Percentiles rank a stretch among this genome's conserved stretches.
phyloP scores from a whole-genome alignment of 805 yeast species.

The Candida pini region DNA sequence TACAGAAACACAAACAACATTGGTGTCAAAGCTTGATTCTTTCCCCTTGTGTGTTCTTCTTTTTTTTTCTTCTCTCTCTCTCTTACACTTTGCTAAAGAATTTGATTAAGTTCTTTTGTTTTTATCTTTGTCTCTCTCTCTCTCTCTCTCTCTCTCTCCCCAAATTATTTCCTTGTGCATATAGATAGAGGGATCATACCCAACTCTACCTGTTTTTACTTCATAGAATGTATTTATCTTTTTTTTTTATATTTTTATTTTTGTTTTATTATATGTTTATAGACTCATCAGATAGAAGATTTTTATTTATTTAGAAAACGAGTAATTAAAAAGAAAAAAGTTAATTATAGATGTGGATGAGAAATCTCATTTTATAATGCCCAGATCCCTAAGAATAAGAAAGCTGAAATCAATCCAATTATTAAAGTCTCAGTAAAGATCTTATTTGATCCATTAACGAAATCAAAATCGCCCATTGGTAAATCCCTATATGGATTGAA shows the following conservation, averaged over 20 bases:
- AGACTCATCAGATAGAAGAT: too few species aligned
- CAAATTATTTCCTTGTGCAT: too few species aligned
- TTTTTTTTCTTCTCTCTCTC: background rate
- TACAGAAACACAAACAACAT: slow-evolving; percentile 51
- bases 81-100: slow-evolving; percentile 1
- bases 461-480: slow-evolving; percentile 17
- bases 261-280: too few species aligned
- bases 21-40: slow-evolving; percentile 31
- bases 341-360: too few species aligned
- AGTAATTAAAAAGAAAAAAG: too few species aligned
- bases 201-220: too few species aligned
- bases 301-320: too few species aligned
- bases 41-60: background rate
- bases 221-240: too few species aligned
- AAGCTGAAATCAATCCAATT: slow-evolving; percentile 9
- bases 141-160: too few species aligned
- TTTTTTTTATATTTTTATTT: too few species aligned
- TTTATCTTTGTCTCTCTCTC: background rate
- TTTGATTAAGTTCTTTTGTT: background rate
- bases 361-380: slow-evolving; percentile 7
- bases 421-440: slow-evolving; percentile 7
- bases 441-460: slow-evolving; percentile 13
- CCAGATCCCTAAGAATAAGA: slow-evolving; percentile 13
- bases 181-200: too few species aligned
- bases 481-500: slow-evolving; percentile 19